Evolutionary conservation across 2,329 filamentous ascomycete genomes (phyloP), one percentile per base, ranked within the genome.

Genomic region (Aspergillus sojae): DNA sequence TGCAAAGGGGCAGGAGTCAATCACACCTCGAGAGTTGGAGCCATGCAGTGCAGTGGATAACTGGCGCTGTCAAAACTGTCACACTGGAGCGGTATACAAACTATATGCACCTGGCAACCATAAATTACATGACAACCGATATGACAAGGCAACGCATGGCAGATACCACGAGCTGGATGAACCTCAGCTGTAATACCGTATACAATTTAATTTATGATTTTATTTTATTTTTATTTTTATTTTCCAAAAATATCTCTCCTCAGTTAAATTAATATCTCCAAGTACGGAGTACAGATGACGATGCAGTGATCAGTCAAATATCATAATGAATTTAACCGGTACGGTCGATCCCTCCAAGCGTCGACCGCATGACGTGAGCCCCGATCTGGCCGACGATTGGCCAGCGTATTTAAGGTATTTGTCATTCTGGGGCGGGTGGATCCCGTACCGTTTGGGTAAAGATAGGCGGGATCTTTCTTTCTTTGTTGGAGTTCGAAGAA

Each of bases 381-480:
- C 19, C 46, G 45, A 55, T 57, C 34, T 10, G 3, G 19, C 19
- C 1, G 45, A 28, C 66, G 58, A 67, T 70, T 71, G 67, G 69
- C 50, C 30, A 10, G 62, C 30, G 52, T 62, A 64, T 60, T 61
- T 69, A 70, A 70, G 67, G 65, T 70, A 71, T 71, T 71, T 71
- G 69, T 70, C 67, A 71, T 70, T 68, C 45, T 65, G 55, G 50
- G 57, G 58, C 54, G 11, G 45, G 60, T 63, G 36, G 36, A 4
- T n/a, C 23, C 62, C 52, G 62, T 43, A 54, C 21, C 10, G n/a
- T 67, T 65, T 48, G 14, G 63, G 67, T 4, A 68, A 68, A 60
- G 68, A 70, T 70, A 63, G 58, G 53, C 67, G 63, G 62, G 26
- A 43, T 53, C 5, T n/a, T 52, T 32, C 19, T 28, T 28, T 32